Base-by-base conservation (phyloP, 805 yeast genomes). In the Wickerhamiella vanderwaltii region DNA sequence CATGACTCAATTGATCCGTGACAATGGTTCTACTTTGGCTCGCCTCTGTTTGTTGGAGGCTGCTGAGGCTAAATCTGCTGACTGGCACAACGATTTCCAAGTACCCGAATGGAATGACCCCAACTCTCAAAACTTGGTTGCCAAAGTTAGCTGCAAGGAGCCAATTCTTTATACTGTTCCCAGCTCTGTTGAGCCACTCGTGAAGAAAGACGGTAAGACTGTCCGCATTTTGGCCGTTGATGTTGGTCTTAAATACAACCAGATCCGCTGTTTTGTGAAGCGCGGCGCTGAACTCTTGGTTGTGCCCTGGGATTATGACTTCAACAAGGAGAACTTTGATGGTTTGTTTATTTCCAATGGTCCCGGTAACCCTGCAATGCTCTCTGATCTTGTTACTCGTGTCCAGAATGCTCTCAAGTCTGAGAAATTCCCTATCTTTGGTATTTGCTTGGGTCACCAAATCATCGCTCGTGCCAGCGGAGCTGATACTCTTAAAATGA, bases 401-500 rank as follows among this genome's bases (percentile, higher is more conserved):
- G 66, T 91, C 56, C 52, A 69, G 29, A 62, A 60, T 32, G 81
- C 73, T 26, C 59, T 88, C 45, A 68, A 69, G 33, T 70, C 72
- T 28, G 80, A 75, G 39, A 77, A 75, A 62, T 78, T 91, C 33
- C 98, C 98, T 42, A 72, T 91, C 43, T 91, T 91, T 56, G 98
- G 98, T 74, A 91, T 91, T 60, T 91, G 98, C 75, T 70, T 91
- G 51, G 98, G 98, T 63, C 98, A 91, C 66, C 98, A 91, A 71
- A 73, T 91, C 58, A 65, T 91, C 60, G 95, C 97, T 23, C 72
- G 93, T 65, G 95, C 98, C 37, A 67, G 91, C 41, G 98, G 98
- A 58, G 97, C 97, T 46, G 71, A 83, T 24, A 91, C 98, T 35
- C 52, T 76, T 54, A 91, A 91, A 67, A 67, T 91, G 68, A 87